Evolutionary conservation across 2,329 filamentous ascomycete genomes (phyloP).

Genomic region (Pyricularia sp.): DNA sequence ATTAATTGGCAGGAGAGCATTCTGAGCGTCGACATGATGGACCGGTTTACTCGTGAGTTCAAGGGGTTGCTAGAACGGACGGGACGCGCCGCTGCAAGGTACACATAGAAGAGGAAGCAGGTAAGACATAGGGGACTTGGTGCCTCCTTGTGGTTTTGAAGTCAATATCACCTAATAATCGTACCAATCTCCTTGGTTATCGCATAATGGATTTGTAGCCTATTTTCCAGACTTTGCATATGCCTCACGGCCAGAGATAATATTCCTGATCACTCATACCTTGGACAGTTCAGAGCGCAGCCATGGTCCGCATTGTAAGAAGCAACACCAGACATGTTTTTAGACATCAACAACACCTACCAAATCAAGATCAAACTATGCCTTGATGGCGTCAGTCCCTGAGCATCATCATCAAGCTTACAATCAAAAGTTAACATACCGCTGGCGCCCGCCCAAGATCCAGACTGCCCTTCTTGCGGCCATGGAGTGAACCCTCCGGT

Average conservation of each 20-base stretch:
- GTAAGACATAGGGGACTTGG: too few species aligned
- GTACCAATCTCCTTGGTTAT: neutral
- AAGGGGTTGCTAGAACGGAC: neutral
- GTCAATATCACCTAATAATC: neutral
- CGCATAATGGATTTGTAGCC: neutral
- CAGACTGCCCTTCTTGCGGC: too few species aligned
- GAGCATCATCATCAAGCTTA: too few species aligned
- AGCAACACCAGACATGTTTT: too few species aligned
- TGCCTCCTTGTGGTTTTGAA: too few species aligned
- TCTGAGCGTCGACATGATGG: slow-evolving; percentile 27
- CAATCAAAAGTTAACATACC: too few species aligned
- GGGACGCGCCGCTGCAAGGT: neutral
- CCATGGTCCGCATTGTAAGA: neutral
- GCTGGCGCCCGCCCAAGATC: too few species aligned
- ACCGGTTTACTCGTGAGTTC: slow-evolving; percentile 16
- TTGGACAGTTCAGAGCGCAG: neutral
- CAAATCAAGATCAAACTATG: too few species aligned
- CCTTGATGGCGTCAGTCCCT: too few species aligned
- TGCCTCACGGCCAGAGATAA: neutral
- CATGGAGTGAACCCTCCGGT: too few species aligned
- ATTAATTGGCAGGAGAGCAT: slow-evolving; percentile 39
- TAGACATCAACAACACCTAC: too few species aligned
- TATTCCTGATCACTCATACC: neutral
- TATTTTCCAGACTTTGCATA: neutral
- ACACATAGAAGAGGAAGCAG: neutral